These are phyloP conservation scores for Venturia aucupariae DNA, from an alignment of 2,329 filamentous ascomycete species.

Conservation along the genomic window DNA sequence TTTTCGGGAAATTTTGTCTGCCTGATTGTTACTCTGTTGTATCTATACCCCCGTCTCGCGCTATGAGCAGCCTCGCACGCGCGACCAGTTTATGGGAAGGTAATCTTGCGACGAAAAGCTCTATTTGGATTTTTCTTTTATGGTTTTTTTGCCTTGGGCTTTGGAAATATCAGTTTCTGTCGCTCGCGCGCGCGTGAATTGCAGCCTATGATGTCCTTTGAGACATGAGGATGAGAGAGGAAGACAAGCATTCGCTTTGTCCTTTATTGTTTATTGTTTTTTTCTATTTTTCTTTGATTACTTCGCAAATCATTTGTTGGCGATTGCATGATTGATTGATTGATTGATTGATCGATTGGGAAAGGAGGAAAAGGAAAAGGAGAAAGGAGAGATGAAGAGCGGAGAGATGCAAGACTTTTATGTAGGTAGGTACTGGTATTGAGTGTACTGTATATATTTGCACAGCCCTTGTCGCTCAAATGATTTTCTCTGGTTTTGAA, in stretches of 20 bases:
- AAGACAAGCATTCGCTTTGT: background rate
- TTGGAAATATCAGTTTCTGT: background rate
- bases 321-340: background rate
- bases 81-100: background rate
- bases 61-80: background rate
- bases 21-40: background rate
- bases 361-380: background rate
- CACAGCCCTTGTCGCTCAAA: background rate
- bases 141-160: background rate
- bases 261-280: background rate
- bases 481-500: background rate
- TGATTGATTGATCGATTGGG: background rate
- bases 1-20: background rate
- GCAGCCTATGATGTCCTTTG: background rate
- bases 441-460: conserved; percentile 8
- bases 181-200: background rate
- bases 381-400: too few relatives aligned
- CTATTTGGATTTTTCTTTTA: background rate
- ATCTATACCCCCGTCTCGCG: background rate
- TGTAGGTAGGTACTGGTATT: background rate
- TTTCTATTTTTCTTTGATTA: too few relatives aligned
- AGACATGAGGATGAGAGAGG: background rate
- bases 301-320: background rate
- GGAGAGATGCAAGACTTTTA: too few relatives aligned
- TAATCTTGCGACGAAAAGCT: background rate